phyloP scores from a whole-genome alignment of 768 basidiomycete genomes.

The Neoboletus magnificus region DNA sequence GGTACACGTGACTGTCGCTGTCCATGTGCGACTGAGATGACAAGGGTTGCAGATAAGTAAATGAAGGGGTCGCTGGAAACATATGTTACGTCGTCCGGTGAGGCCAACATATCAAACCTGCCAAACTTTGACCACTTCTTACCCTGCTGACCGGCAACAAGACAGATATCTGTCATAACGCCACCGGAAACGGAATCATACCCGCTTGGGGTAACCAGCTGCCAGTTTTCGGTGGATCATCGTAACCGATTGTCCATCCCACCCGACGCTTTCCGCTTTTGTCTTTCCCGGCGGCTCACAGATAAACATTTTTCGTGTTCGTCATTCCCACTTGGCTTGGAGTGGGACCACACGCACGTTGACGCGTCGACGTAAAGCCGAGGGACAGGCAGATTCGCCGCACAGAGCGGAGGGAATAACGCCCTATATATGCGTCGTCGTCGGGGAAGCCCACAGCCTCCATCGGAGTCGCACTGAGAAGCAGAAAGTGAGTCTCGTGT shows the following conservation, averaged over 20 bases:
- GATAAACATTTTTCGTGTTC: neutral
- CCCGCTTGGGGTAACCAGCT: neutral
- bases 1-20: slow-evolving; percentile 8
- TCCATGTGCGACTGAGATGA: neutral
- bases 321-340: neutral
- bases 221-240: neutral
- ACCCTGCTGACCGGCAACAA: neutral
- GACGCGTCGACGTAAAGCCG: neutral
- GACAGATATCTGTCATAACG: neutral
- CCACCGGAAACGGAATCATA: neutral
- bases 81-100: neutral
- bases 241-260: neutral
- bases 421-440: neutral
- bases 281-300: neutral
- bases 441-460: neutral
- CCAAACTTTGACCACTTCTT: neutral
- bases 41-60: neutral
- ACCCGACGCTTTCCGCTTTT: too few relatives aligned
- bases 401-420: neutral
- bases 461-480: neutral
- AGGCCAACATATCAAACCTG: neutral
- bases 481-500: neutral
- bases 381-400: neutral
- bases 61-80: neutral
- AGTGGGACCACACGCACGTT: neutral